Conservation (phyloP, 208 protist species). For the Angomonas ambiguus region DNA sequence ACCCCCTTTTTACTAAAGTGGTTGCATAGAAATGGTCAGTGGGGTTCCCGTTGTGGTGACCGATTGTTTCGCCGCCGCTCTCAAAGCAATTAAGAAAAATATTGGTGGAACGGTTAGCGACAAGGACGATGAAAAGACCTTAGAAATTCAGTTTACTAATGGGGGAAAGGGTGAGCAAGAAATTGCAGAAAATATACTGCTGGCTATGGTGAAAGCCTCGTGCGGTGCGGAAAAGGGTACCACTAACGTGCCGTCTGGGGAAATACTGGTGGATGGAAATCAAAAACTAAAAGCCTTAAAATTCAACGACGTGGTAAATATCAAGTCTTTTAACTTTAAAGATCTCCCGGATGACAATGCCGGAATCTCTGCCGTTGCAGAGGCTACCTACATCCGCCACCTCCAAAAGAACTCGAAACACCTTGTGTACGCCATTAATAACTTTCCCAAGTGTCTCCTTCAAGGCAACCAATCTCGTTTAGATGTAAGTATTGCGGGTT, state of each 20-base stretch:
- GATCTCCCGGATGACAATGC: conserved; percentile 61
- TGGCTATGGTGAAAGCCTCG: conserved; percentile 60
- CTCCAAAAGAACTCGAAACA: conserved; percentile 57
- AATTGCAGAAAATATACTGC: conserved; percentile 41
- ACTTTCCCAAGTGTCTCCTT: conserved; percentile 71
- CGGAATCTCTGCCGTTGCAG: conserved; percentile 57
- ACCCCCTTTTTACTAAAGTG: too few relatives aligned
- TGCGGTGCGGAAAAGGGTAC: conserved; percentile 74
- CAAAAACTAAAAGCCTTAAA: conserved; percentile 24
- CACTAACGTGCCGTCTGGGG: conserved; percentile 45
- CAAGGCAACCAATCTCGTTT: conserved; percentile 32
- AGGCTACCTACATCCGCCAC: conserved; percentile 76
- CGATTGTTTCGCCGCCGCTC: conserved; percentile 53
- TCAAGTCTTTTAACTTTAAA: conserved; percentile 59
- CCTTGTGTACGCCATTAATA: conserved; percentile 34
- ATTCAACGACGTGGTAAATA: conserved; percentile 55
- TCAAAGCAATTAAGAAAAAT: conserved; percentile 56
- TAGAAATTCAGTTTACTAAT: conserved; percentile 39
- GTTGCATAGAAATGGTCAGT: neutral
- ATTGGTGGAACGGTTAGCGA: conserved; percentile 31
- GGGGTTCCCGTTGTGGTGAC: conserved; percentile 33
- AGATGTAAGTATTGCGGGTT: conserved; percentile 69
- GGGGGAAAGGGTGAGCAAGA: conserved; percentile 30
- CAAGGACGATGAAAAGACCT: conserved; percentile 15
- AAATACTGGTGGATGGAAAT: conserved; percentile 55